Evolutionary conservation across 208 protist genomes (phyloP), one percentile per base, ranked within the genome.

Genomic region (Naegleria fowleri): DNA sequence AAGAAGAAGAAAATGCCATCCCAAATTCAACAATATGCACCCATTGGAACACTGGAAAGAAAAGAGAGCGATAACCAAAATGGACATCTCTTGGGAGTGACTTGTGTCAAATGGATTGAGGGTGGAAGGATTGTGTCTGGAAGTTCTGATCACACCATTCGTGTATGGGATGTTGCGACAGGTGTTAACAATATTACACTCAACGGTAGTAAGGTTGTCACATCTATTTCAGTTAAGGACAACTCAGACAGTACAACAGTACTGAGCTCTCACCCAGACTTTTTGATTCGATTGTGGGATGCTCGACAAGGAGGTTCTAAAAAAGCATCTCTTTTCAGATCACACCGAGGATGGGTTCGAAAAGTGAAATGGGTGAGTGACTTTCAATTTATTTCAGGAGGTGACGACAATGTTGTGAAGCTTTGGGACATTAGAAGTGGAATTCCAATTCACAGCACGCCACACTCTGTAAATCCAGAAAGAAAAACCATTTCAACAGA

Each of bases 381-480:
- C 43, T 39, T 41, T 43, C 38, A 39, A 39, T 88, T 88, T 58
- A 29, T 88, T 33, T 58, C 41, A 25, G 39, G 84, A 11, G 84
- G 41, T 58, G 84, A 88, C 55, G 84, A 88, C 22, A 88, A 88
- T 88, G 9, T 25, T 39, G 13, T 52, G 0, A 88, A 88, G 22
- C 3, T 88, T 0, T 88, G 84, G 84, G 84, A 88, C 16, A 33
- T 88, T 51, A 88, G 84, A 88, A 58, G 41, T 58, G 41, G 36
- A 33, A 39, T 88, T 58, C 84, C 84, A 25, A 13, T 88, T 2
- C 84, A 88, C n/a, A 59, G 25, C 7, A 39, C 41, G 6, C 6
- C 16, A 58, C 84, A 88, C 55, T 67, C 55, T 4, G 55, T 67
- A 15, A 67, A 67, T 0, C 51, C 22, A 29, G 25, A 48, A 29